phyloP scores from a whole-genome alignment of 495 filamentous ascomycete genomes.

The Zalerion maritima region DNA sequence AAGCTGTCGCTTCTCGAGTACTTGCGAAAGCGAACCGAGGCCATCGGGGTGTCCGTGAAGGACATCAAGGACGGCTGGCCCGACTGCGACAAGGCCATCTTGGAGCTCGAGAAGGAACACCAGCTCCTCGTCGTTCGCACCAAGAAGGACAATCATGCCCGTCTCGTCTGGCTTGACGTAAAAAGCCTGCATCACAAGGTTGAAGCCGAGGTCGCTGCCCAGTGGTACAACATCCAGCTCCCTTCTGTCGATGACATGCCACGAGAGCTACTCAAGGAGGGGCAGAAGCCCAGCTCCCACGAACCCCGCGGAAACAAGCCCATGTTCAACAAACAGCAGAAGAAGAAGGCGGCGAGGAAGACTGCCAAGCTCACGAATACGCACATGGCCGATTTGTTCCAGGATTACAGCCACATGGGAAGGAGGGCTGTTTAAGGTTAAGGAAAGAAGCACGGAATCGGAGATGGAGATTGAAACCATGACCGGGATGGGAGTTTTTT shows the following conservation, averaged over 20 bases:
- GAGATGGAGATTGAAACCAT: too few species aligned
- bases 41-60: conserved; percentile 63
- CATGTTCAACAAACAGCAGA: conserved; percentile 52
- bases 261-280: conserved; percentile 53
- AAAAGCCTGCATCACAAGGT: conserved; percentile 58
- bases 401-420: conserved; percentile 63
- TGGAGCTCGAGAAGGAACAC: conserved; percentile 59
- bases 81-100: conserved; percentile 61
- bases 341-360: conserved; percentile 49
- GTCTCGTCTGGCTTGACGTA: conserved; percentile 81
- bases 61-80: conserved; percentile 93
- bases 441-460: too few species aligned
- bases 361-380: conserved; percentile 74
- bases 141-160: conserved; percentile 79
- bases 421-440: too few species aligned
- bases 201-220: conserved; percentile 64
- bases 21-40: conserved; percentile 69
- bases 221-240: conserved; percentile 72
- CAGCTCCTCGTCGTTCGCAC: conserved; percentile 73
- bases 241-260: conserved; percentile 64
- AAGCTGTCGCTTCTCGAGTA: conserved; percentile 61
- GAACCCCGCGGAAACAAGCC: conserved; percentile 47
- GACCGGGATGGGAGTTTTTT: too few species aligned
- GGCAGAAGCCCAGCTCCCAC: conserved; percentile 67
- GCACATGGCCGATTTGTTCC: conserved; percentile 79